phyloP scores from a whole-genome alignment of 78 protist species.

The Dictyostelium intermedium region DNA sequence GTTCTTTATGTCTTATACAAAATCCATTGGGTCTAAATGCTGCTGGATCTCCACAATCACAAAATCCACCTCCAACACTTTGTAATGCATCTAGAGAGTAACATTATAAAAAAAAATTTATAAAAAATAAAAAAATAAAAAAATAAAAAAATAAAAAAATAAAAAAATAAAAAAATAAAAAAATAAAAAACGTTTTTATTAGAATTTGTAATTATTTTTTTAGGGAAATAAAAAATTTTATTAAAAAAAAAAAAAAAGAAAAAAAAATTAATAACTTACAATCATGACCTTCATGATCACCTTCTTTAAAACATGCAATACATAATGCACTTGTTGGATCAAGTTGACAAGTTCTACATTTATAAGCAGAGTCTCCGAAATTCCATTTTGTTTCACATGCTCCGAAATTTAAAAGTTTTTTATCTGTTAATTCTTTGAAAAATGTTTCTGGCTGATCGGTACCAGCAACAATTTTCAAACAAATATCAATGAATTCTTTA shows the following conservation, averaged over 20 bases:
- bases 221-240: not conserved
- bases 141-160: not conserved
- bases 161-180: not conserved
- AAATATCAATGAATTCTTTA: constrained; percentile 12
- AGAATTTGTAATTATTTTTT: not conserved
- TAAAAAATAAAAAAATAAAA: not conserved
- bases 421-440: constrained; percentile 12
- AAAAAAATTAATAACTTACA: constrained; percentile 43
- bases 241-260: not conserved
- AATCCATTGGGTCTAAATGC: constrained; percentile 59
- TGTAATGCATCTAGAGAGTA: constrained; percentile 77
- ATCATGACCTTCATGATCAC: constrained; percentile 92
- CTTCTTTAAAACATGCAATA: constrained; percentile 83
- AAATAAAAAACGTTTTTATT: not conserved
- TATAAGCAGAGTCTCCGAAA: constrained; percentile 86
- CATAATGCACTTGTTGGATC: constrained; percentile 93
- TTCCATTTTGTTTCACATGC: constrained; percentile 89
- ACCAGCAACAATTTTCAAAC: constrained; percentile 4
- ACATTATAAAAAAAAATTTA: not conserved
- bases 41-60: constrained; percentile 89
- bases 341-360: constrained; percentile 91
- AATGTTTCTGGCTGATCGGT: not conserved
- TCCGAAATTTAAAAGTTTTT: constrained; percentile 33
- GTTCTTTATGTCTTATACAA: constrained; percentile 57
- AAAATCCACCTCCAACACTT: constrained; percentile 86